Evolutionary conservation across 345 rosid species (phyloP).

Genomic region (Lepidium didymum): DNA sequence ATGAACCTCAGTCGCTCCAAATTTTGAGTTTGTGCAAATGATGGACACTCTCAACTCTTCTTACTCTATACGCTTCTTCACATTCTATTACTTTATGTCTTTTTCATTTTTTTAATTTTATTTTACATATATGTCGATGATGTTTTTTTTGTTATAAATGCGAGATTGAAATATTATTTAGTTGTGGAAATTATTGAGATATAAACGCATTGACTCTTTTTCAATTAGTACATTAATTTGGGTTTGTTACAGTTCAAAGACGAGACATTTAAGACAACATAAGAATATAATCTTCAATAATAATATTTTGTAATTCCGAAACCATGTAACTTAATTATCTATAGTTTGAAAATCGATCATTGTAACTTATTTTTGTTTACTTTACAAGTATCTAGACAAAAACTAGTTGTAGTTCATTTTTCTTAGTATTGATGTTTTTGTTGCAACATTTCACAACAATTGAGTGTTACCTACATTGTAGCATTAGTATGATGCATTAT

Average conservation of each 20-base stretch:
- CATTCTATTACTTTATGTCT: constrained; percentile 3
- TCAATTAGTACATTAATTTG: constrained; percentile 4
- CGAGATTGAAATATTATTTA: neutral
- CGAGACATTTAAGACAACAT: neutral
- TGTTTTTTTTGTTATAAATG: neutral
- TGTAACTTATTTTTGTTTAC: neutral
- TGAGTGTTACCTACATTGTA: neutral
- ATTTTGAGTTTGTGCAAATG: constrained; percentile 54
- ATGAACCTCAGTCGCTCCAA: constrained; percentile 41
- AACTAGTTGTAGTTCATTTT: neutral
- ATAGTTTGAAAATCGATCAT: neutral
- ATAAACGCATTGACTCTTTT: neutral
- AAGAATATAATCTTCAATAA: neutral
- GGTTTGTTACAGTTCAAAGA: constrained; percentile 14
- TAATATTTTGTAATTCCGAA: neutral
- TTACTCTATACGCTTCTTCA: constrained; percentile 8
- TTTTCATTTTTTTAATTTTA: neutral
- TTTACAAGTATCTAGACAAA: neutral
- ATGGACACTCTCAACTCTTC: constrained; percentile 42
- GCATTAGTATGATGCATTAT: too few relatives aligned
- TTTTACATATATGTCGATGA: neutral
- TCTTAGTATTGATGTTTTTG: neutral
- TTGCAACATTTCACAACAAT: neutral
- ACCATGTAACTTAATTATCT: neutral
- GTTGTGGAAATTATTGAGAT: constrained; percentile 3